These are phyloP conservation scores for Stellera chamaejasme DNA, from an alignment of 345 rosid genomes.

Conservation along the genomic window DNA sequence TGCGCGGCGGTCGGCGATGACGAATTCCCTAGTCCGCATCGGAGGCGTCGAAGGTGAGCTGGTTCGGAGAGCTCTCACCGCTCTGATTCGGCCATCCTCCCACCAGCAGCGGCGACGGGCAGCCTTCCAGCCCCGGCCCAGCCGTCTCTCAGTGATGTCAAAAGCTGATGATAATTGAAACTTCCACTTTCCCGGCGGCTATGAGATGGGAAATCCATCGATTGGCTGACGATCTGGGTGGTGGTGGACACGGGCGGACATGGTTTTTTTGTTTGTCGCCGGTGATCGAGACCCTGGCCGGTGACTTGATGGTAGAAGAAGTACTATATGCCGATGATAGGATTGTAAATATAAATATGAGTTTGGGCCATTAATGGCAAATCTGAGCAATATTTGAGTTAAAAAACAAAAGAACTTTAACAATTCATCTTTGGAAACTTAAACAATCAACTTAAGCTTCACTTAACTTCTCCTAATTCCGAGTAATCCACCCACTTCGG, in stretches of 20 bases:
- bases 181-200: not conserved
- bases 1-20: constrained; percentile 68
- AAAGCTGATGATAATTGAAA: constrained; percentile 25
- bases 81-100: constrained; percentile 49
- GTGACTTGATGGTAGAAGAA: not conserved
- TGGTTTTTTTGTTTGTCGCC: constrained; percentile 10
- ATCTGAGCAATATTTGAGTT: not conserved
- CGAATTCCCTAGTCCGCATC: constrained; percentile 64
- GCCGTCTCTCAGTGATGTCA: constrained; percentile 51
- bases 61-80: constrained; percentile 43
- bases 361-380: constrained; percentile 10
- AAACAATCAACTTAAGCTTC: not conserved
- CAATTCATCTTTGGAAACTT: not conserved
- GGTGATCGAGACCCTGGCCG: constrained; percentile 6
- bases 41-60: constrained; percentile 64
- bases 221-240: constrained; percentile 8
- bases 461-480: not conserved
- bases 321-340: not conserved
- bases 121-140: constrained; percentile 60
- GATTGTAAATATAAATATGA: constrained; percentile 8
- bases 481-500: not conserved
- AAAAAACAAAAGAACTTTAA: not conserved
- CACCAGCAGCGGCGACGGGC: constrained; percentile 41
- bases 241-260: constrained; percentile 6
- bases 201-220: not conserved